A percentile compares a stretch with the other conserved stretches of the same genome.
These are phyloP conservation scores for Aspergillus vadensis DNA, from an alignment of 2,329 filamentous ascomycete species.

Conservation along the genomic window DNA sequence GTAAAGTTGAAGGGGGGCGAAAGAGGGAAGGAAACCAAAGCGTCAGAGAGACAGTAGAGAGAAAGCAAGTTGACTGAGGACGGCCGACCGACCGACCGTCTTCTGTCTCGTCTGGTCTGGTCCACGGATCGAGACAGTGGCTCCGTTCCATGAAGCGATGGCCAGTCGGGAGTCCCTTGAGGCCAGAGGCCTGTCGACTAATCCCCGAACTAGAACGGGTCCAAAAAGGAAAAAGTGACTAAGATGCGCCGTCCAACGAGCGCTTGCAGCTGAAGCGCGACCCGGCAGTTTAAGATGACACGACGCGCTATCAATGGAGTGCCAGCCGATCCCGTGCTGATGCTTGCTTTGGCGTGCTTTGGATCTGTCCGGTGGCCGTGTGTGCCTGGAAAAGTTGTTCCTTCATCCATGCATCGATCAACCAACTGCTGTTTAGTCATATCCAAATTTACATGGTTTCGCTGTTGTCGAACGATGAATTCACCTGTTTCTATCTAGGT, in stretches of 20 bases:
- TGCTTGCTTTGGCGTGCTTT: neutral
- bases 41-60: neutral
- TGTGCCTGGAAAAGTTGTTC: neutral
- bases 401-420: neutral
- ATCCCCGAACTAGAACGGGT: constrained; percentile 12
- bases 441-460: too few relatives aligned
- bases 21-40: neutral
- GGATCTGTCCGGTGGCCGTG: neutral
- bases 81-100: constrained; percentile 5
- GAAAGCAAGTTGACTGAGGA: neutral
- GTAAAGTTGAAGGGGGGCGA: neutral
- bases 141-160: constrained; percentile 17
- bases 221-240: constrained; percentile 8
- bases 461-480: too few relatives aligned
- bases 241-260: constrained; percentile 11
- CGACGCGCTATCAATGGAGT: constrained; percentile 19
- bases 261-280: constrained; percentile 15
- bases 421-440: too few relatives aligned
- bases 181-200: constrained; percentile 1
- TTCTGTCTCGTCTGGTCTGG: constrained; percentile 7
- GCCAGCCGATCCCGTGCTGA: neutral
- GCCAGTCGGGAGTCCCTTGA: constrained; percentile 9
- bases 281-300: constrained; percentile 22
- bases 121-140: constrained; percentile 23
- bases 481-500: neutral